Evolutionary conservation across 306 rosid species (phyloP), one percentile per base, ranked within the genome.

Genomic region (Rosa rugosa): DNA sequence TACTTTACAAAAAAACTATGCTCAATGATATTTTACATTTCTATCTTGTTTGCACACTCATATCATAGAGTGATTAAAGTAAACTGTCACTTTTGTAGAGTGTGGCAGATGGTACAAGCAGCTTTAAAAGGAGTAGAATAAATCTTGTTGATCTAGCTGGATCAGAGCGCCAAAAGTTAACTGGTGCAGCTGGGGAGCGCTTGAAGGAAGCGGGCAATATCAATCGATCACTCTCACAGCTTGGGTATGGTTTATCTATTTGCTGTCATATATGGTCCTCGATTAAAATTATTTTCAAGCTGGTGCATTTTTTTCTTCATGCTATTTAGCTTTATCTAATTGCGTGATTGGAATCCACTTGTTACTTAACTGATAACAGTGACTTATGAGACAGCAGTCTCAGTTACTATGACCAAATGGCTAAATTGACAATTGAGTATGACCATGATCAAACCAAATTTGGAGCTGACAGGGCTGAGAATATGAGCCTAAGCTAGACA

Each of bases 121-220:
- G 93, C 85, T 91, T 91, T 66, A 96, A 93, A 91, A 87, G 97
- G 70, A 96, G 99, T 82, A 91, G 98, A 89, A 91, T 96, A 78
- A 96, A 96, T 85, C 97, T 96, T 83, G 99, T 96, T 80, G 99
- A 93, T 86, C 84, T 96, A 78, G 99, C 99, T 72, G 99, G 99
- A 72, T 96, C 98, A 73, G 99, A 96, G 85, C 82, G 99, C 76
- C 99, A 96, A 80, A 96, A 93, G 75, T 73, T 83, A 84, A 91
- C 98, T 0, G 97, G 96, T 68, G 98, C 99, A 47, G 99, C 99
- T 23, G 99, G 99, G 73, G 99, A 96, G 80, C 94, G 98, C 68
- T 82, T 96, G 86, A 96, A 93, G 89, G 99, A 96, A 86, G 99
- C 99, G 54, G 98, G 98, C 77, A 96, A 93, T 87, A 96, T 96